Evolutionary conservation across 345 rosid species (phyloP), one percentile per base, ranked within the genome.

Genomic region (Gossypium australe): DNA sequence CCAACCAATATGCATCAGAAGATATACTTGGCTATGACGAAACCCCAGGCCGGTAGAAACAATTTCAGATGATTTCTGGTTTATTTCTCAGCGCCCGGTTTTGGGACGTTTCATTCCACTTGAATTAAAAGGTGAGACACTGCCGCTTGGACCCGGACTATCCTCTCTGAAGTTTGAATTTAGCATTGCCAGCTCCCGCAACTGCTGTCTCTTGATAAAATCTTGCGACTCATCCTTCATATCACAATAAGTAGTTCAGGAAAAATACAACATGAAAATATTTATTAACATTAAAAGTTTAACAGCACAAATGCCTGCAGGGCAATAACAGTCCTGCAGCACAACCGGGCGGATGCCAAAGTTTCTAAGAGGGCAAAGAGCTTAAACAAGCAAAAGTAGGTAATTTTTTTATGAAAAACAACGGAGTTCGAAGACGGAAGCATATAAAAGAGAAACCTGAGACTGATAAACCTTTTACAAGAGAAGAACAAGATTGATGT

Each of bases 71-170:
- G 18, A 45, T 58, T 65, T 17, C 58, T 12, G 44, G 18, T 44
- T 44, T 12, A 61, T 61, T 68, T 79, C 75, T 81, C 78, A 94
- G 78, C 94, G 88, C 57, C 97, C 97, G 1, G 97, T 93, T 82
- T 95, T 95, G 1, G 97, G 96, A 48, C 99, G 98, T 84, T 95
- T 95, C 93, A 94, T 90, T 68, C 98, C 91, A 65, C 94, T 91
- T 44, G 97, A 87, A 78, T 90, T 95, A 90, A 95, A 95, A 5
- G 98, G 99, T 65, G 98, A 95, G 76, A 93, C 85, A 41, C 97
- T 91, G 58, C 99, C 97, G 5, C 97, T 95, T 1, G 98, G 99
- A 25, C 98, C 97, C 1, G 99, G 98, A 75, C 98, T 91, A 44
- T 95, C 97, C 85, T 95, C 99, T 82, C 98, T 88, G 85, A 87